phyloP scores from a whole-genome alignment of 176 grass and related monocot species.

The Aegilops umbellulata region DNA sequence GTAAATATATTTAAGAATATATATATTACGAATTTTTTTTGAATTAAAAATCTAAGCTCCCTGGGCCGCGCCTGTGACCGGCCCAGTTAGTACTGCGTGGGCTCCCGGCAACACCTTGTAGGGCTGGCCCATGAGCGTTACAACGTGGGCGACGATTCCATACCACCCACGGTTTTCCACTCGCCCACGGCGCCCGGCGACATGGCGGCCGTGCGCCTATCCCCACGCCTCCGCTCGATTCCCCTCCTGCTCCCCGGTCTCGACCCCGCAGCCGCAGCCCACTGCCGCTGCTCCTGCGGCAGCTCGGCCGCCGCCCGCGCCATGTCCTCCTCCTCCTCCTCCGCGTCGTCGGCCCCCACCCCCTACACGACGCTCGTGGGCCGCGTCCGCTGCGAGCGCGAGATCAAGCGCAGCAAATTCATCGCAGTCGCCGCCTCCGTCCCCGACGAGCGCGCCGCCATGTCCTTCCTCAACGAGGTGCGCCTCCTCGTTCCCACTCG shows the following conservation, averaged over 20 bases:
- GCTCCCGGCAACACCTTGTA: too few relatives aligned
- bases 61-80: too few relatives aligned
- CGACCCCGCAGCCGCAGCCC: slow-evolving; percentile 1
- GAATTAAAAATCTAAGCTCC: too few relatives aligned
- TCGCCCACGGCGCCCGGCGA: not conserved
- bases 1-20: too few relatives aligned
- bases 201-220: not conserved
- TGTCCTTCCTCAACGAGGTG: slow-evolving; percentile 67
- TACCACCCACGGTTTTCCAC: not conserved
- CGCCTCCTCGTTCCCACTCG: not conserved
- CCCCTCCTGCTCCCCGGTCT: slow-evolving; percentile 12
- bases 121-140: too few relatives aligned
- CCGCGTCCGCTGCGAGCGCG: slow-evolving; percentile 53
- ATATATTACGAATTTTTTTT: too few relatives aligned
- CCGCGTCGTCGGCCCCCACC: slow-evolving; percentile 12
- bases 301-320: not conserved
- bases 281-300: slow-evolving; percentile 4
- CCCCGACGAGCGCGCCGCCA: slow-evolving; percentile 49
- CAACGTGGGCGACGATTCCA: too few relatives aligned
- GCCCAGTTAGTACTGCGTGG: too few relatives aligned
- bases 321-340: slow-evolving; percentile 45
- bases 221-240: not conserved
- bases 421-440: slow-evolving; percentile 62
- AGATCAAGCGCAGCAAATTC: slow-evolving; percentile 75
- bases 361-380: slow-evolving; percentile 55